Evolutionary conservation across 345 rosid species (phyloP), one percentile per base, ranked within the genome.

Genomic region (Rhodamnia rubescens): DNA sequence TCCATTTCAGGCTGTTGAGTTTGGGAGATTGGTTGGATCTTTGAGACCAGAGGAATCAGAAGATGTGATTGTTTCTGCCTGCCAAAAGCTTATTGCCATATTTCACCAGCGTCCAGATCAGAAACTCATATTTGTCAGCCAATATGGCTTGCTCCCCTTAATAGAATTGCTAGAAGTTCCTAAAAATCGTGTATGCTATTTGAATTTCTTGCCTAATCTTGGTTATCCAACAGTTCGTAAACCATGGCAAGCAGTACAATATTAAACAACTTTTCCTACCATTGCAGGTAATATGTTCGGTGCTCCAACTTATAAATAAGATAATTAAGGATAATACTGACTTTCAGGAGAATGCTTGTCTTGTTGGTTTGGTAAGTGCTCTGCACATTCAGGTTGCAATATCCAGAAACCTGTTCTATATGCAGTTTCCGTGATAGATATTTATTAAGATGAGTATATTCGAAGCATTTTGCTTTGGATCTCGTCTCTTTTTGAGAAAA

Each of bases 281-380:
- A 75, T 88, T 92, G 87, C 95, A 97, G 99, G 98, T 95, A 86
- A 93, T 89, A 87, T 92, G 94, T 90, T 91, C 97, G 12, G 95
- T 96, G 90, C 95, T 97, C 88, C 98, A 96, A 93, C 95, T 96
- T 40, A 90, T 97, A 87, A 97, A 97, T 82, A 94, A 93, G 88
- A 91, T 93, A 86, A 90, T 95, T 26, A 96, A 93, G 90, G 98
- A 97, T 86, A 96, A 95, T 87, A 89, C 95, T 10, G 98, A 93
- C 85, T 93, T 96, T 89, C 97, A 91, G 93, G 98, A 97, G 93
- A 96, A 97, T 90, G 99, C 99, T 86, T 97, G 99, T 90, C 99
- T 97, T 89, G 95, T 97, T 88, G 99, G 99, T 88, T 88, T 95
- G 84, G 96, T 93, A 89, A 90, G 96, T 87, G 85, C 52, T 64